Evolutionary conservation across 164 flowering plant species (phyloP), one percentile per base, ranked within the genome.

Genomic region (Pachysandra terminalis): DNA sequence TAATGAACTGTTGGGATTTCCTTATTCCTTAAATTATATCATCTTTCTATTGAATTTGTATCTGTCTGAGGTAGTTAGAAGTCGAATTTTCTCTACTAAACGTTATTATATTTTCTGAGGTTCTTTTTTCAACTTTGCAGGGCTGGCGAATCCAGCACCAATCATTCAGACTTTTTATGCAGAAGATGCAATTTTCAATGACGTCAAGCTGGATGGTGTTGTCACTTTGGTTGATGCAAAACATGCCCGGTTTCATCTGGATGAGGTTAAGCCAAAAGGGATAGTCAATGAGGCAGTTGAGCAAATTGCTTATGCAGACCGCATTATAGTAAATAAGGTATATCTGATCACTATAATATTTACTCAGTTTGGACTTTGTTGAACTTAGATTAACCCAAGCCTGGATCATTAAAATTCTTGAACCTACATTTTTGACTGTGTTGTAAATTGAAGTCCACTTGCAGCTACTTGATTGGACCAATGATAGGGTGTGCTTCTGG

Each of bases 141-240:
- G 99, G 56, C 80, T 95, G 76, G 99, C 99, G 65, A 95, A 95
- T 76, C 99, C 99, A 56, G 84, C 99, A 17, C 99, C 99, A 22
- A 95, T 95, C 54, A 92, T 95, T 79, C 97, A 90, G 77, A 95
- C 99, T 60, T 95, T 95, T 81, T 95, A 95, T 86, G 94, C 98
- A 0, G 99, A 92, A 77, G 98, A 95, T 74, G 58, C 71, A 64
- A 62, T 95, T 71, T 95, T 90, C 66, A 85, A 92, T 75, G 91
- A 87, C 79, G 99, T 95, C 67, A 95, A 92, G 78, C 77, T 95
- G 70, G 99, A 95, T 79, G 99, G 99, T 67, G 99, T 95, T 71
- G 96, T 95, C 61, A 95, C 99, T 13, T 81, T 95, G 74, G 98
- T 95, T 62, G 99, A 95, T 84, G 93, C 98, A 57, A 95, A 95